Evolutionary conservation across 2,329 filamentous ascomycete genomes (phyloP).

Genomic region (Fusarium foetens): DNA sequence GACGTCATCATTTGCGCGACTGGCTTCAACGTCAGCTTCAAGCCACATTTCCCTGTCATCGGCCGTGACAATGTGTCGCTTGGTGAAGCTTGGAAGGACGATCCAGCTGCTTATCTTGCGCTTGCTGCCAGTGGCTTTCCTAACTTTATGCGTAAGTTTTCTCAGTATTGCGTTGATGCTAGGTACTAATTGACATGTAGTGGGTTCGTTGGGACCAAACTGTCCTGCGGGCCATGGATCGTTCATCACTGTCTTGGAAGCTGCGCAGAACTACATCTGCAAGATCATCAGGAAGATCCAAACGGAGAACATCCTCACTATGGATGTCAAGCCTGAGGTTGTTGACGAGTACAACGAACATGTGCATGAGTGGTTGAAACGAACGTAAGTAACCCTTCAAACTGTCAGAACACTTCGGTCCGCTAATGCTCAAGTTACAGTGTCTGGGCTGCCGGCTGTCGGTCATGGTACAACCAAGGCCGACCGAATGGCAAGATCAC

Average conservation of each 20-base stretch:
- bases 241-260: slow-evolving; percentile 9
- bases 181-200: background rate
- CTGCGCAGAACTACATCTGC: slow-evolving; percentile 16
- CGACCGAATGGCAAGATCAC: slow-evolving; percentile 4
- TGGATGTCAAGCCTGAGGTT: slow-evolving; percentile 10
- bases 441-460: slow-evolving; percentile 10
- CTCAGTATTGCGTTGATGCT: too few species aligned
- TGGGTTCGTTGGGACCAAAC: slow-evolving; percentile 5
- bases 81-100: slow-evolving; percentile 38
- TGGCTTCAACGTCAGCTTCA: slow-evolving; percentile 43
- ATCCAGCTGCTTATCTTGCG: slow-evolving; percentile 44
- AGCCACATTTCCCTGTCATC: slow-evolving; percentile 41
- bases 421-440: background rate
- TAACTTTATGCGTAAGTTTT: slow-evolving; percentile 29
- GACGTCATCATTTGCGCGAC: slow-evolving; percentile 21
- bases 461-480: slow-evolving; percentile 17
- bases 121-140: slow-evolving; percentile 43
- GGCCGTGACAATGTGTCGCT: slow-evolving; percentile 28
- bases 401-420: accelerated
- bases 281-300: slow-evolving; percentile 21
- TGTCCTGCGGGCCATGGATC: slow-evolving; percentile 16
- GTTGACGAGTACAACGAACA: slow-evolving; percentile 5
- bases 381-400: background rate
- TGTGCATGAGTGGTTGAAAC: slow-evolving; percentile 8
- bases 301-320: slow-evolving; percentile 9